These are phyloP conservation scores for Eucalyptus curtisii DNA, from an alignment of 345 rosid species.

Conservation along the genomic window DNA sequence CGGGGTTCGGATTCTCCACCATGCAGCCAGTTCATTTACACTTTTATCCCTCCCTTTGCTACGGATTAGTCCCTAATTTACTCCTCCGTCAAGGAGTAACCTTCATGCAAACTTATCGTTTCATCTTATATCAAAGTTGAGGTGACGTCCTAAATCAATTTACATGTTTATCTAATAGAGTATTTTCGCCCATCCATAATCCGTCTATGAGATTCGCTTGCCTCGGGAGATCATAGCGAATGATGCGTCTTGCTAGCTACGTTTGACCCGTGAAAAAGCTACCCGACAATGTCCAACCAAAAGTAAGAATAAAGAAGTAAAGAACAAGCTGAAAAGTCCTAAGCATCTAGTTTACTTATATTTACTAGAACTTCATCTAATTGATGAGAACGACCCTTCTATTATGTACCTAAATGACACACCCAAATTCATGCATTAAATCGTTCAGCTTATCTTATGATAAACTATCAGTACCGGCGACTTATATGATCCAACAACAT, in stretches of 20 bases:
- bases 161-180: background rate
- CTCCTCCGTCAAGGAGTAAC: background rate
- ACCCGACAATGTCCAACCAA: background rate
- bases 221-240: background rate
- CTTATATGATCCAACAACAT: background rate
- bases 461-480: background rate
- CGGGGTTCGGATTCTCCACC: conserved; percentile 13
- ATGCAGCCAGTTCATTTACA: background rate
- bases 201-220: background rate
- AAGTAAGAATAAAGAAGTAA: background rate
- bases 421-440: background rate
- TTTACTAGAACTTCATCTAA: background rate
- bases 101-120: background rate
- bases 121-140: background rate
- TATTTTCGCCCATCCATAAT: background rate
- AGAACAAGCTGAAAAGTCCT: background rate
- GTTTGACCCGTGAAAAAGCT: background rate
- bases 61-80: background rate
- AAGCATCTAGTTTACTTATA: background rate
- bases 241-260: background rate
- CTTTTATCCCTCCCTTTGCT: background rate
- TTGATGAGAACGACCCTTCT: background rate
- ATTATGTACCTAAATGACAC: background rate
- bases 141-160: background rate
- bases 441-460: background rate